These are phyloP conservation scores for Erysimum cheiri DNA, from an alignment of 441 rosid species.

Conservation along the genomic window DNA sequence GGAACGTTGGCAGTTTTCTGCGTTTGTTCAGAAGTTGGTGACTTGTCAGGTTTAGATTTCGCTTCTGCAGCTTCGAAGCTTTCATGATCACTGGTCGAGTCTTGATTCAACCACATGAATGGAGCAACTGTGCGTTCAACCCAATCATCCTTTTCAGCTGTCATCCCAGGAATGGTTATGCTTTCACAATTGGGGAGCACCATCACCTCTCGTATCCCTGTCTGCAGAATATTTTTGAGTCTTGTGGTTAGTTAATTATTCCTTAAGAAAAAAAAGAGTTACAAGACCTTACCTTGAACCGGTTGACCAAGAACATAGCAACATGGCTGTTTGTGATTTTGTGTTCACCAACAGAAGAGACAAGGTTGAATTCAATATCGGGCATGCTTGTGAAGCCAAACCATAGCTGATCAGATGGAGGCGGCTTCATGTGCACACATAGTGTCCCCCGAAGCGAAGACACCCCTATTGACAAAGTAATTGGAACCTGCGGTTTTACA, in stretches of 20 bases:
- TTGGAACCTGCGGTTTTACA: constrained; percentile 68
- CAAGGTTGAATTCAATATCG: constrained; percentile 76
- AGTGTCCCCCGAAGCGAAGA: constrained; percentile 81
- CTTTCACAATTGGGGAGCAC: constrained; percentile 94
- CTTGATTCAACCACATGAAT: constrained; percentile 84
- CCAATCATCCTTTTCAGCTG: constrained; percentile 94
- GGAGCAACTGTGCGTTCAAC: constrained; percentile 79
- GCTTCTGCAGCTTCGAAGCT: constrained; percentile 52
- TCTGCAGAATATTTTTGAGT: constrained; percentile 49
- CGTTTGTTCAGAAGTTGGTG: constrained; percentile 43
- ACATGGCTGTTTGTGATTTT: constrained; percentile 74
- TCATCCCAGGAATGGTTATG: constrained; percentile 80
- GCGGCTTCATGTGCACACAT: constrained; percentile 84
- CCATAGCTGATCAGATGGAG: constrained; percentile 98
- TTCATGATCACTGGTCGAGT: constrained; percentile 50
- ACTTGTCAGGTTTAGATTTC: constrained; percentile 50
- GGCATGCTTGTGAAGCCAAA: constrained; percentile 91
- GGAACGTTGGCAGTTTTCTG: constrained; percentile 39
- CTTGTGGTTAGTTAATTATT: constrained; percentile 2
- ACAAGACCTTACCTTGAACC: constrained; percentile 71
- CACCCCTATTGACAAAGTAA: constrained; percentile 80
- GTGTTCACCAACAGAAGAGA: constrained; percentile 87
- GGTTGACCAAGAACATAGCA: constrained; percentile 72
- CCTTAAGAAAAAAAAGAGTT: not conserved
- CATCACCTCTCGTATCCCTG: constrained; percentile 70